Conservation (phyloP, 805 yeast species). For the Wickerhamomyces bovis region DNA sequence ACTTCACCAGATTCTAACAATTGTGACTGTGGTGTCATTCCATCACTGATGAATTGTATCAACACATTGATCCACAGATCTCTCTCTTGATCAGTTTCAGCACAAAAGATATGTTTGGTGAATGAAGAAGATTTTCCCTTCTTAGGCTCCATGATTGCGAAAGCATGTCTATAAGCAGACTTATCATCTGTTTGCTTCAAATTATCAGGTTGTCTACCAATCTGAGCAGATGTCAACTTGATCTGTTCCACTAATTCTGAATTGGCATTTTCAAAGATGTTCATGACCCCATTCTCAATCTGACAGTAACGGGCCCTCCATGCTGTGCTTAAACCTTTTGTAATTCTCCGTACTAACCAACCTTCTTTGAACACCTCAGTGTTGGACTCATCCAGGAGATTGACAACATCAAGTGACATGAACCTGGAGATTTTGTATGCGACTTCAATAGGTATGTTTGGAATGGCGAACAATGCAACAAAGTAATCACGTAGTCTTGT, state of each 20-base stretch:
- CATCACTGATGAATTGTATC: conserved; percentile 27
- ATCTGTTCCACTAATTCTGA: conserved; percentile 51
- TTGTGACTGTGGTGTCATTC: not conserved
- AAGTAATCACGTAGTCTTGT: conserved; percentile 54
- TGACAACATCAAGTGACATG: conserved; percentile 60
- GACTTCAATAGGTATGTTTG: conserved; percentile 49
- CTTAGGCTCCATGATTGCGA: conserved; percentile 45
- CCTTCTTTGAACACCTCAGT: conserved; percentile 58
- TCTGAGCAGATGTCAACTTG: conserved; percentile 43
- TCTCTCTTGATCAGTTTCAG: conserved; percentile 73
- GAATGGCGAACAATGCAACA: conserved; percentile 46
- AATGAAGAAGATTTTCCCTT: conserved; percentile 19
- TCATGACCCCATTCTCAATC: conserved; percentile 52
- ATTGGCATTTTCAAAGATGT: conserved; percentile 50
- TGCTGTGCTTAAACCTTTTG: conserved; percentile 50
- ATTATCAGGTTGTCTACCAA: conserved; percentile 43
- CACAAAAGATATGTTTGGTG: conserved; percentile 63
- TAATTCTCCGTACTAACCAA: conserved; percentile 50
- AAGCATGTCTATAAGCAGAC: conserved; percentile 48
- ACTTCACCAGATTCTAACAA: not conserved
- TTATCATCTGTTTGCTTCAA: conserved; percentile 22
- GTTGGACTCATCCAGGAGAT: conserved; percentile 47
- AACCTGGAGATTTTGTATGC: conserved; percentile 53
- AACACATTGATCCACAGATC: conserved; percentile 61
- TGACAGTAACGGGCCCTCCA: conserved; percentile 73